Evolutionary conservation across 805 yeast genomes (phyloP).

Genomic region (Cyberlindnera japonica): DNA sequence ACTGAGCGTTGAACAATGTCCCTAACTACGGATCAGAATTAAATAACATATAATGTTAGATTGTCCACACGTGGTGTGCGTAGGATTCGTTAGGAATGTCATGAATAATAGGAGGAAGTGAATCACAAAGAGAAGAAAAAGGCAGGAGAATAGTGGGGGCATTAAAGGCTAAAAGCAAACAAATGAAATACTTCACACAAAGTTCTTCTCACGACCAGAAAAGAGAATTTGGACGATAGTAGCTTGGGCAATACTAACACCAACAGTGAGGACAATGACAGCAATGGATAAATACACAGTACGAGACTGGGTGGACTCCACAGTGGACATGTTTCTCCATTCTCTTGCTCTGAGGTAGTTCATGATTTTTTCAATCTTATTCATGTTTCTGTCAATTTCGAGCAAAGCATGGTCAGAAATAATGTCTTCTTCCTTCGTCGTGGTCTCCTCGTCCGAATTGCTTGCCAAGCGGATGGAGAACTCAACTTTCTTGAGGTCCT

Average conservation of each 20-base stretch:
- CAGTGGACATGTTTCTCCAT: constrained; percentile 94
- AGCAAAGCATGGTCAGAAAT: constrained; percentile 51
- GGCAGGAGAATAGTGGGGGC: no score
- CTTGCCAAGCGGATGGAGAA: constrained; percentile 52
- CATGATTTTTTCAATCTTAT: constrained; percentile 56
- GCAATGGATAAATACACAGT: constrained; percentile 71
- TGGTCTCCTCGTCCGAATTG: constrained; percentile 28
- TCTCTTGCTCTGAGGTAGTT: constrained; percentile 94
- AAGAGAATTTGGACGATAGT: constrained; percentile 80
- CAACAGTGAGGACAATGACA: constrained; percentile 70
- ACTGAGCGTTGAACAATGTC: constrained; percentile 53
- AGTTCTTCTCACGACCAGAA: constrained; percentile 43
- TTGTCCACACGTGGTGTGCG: no score
- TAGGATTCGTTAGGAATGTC: no score
- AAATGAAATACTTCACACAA: constrained; percentile 26
- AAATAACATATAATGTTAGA: background rate
- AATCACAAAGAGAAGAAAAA: no score
- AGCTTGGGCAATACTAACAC: constrained; percentile 74
- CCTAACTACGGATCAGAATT: background rate
- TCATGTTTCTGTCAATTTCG: constrained; percentile 56
- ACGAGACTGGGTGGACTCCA: constrained; percentile 72
- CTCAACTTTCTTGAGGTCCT: constrained; percentile 62
- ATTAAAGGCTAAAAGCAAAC: background rate
- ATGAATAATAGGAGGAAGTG: no score
- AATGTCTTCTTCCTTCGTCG: constrained; percentile 42